Evolutionary conservation across 2,329 filamentous ascomycete species (phyloP).

Genomic region (Pezicula rhizophila): DNA sequence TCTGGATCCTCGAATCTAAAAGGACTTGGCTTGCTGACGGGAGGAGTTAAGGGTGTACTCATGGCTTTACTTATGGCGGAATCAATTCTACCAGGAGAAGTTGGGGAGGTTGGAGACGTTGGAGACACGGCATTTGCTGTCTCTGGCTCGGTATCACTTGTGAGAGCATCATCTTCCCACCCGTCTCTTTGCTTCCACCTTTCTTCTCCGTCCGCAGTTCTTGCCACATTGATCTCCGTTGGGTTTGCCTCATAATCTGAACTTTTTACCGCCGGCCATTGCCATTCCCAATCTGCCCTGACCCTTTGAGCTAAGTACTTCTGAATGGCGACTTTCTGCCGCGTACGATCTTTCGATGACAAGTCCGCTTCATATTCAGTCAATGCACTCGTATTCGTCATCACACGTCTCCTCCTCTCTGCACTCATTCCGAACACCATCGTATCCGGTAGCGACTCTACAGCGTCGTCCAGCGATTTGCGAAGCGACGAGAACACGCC

Average conservation of each 20-base stretch:
- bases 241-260: neutral
- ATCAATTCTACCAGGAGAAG: neutral
- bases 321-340: conserved; percentile 57
- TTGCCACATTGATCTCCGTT: conserved; percentile 1
- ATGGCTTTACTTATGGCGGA: conserved; percentile 6
- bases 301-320: conserved; percentile 48
- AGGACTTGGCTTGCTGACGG: conserved; percentile 19
- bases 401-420: conserved; percentile 8
- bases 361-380: conserved; percentile 52
- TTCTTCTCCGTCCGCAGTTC: neutral
- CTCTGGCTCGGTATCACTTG: conserved; percentile 18
- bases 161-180: conserved; percentile 21
- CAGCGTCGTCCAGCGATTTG: neutral
- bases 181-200: conserved; percentile 28
- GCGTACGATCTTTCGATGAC: conserved; percentile 53
- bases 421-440: conserved; percentile 2
- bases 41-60: conserved; percentile 9
- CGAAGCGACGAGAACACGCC: neutral
- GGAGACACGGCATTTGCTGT: neutral
- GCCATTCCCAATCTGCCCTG: conserved; percentile 54
- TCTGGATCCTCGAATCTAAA: conserved; percentile 35
- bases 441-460: neutral
- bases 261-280: conserved; percentile 40
- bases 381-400: conserved; percentile 28
- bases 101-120: neutral